phyloP scores from a whole-genome alignment of 495 filamentous ascomycete genomes.

The Pyronema omphalodes region DNA sequence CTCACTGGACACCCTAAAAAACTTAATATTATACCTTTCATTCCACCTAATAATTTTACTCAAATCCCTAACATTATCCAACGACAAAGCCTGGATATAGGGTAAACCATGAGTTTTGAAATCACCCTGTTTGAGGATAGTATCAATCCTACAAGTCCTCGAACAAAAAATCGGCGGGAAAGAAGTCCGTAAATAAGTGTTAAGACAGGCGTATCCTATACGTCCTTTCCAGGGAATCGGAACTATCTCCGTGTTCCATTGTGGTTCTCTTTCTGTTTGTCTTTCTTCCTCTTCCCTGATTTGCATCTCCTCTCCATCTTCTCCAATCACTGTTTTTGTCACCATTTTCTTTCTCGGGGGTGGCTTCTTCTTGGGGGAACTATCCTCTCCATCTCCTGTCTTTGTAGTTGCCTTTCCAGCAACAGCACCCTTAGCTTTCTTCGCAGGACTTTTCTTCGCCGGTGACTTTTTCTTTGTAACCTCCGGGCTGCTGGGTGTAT shows the following conservation, averaged over 20 bases:
- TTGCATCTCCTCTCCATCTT: neutral
- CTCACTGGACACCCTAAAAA: conserved; percentile 79
- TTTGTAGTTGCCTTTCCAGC: neutral
- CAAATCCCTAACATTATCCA: conserved; percentile 70
- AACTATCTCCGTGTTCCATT: conserved; percentile 70
- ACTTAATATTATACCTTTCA: conserved; percentile 78
- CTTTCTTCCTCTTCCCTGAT: neutral
- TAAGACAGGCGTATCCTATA: conserved; percentile 79
- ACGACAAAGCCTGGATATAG: conserved; percentile 58
- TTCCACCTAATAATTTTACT: conserved; percentile 84
- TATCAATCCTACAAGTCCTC: conserved; percentile 76
- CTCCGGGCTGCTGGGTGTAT: too few species aligned
- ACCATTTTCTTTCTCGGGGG: neutral
- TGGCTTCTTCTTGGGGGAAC: neutral
- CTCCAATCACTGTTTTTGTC: neutral
- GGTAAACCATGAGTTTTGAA: conserved; percentile 33
- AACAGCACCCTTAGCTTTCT: neutral
- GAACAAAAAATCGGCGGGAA: conserved; percentile 82
- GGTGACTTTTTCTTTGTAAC: too few species aligned
- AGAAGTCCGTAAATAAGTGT: conserved; percentile 75
- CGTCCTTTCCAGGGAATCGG: conserved; percentile 88
- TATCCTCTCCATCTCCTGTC: neutral
- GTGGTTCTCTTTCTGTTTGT: conserved; percentile 29
- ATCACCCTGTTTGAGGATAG: conserved; percentile 65
- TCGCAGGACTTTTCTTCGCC: too few species aligned